A percentile compares a stretch with the other conserved stretches of the same genome.
Evolutionary conservation across 768 basidiomycete genomes (phyloP).

Genomic region (Suillus brevipes): DNA sequence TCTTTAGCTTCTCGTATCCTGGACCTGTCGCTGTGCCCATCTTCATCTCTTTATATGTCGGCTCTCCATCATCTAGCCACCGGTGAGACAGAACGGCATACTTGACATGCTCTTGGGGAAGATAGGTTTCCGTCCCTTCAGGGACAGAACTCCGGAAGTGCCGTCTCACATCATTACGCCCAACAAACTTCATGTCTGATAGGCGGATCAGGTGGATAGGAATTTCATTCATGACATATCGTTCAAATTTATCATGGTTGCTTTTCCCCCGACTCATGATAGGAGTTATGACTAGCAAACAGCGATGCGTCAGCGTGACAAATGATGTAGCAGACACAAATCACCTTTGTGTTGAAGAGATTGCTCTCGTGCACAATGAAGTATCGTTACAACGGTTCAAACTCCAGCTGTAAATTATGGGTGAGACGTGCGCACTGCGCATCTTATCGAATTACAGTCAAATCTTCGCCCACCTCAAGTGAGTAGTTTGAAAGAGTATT

Average conservation of each 20-base stretch:
- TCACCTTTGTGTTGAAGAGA: background rate
- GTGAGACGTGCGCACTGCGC: too few relatives aligned
- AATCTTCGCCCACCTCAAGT: too few relatives aligned
- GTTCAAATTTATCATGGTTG: background rate
- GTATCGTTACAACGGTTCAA: background rate
- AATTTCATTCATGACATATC: slow-evolving; percentile 5
- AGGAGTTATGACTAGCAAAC: background rate
- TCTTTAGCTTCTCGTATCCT: background rate
- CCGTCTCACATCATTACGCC: background rate
- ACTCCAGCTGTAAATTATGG: too few relatives aligned
- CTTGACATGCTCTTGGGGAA: background rate
- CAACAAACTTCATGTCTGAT: background rate
- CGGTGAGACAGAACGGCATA: slow-evolving; percentile 5
- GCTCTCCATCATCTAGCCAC: background rate
- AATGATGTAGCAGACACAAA: background rate
- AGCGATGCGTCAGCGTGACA: background rate
- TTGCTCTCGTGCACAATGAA: background rate
- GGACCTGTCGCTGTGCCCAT: background rate
- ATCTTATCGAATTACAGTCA: too few relatives aligned
- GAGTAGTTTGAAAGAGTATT: too few relatives aligned
- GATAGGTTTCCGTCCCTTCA: background rate
- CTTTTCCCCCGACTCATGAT: background rate
- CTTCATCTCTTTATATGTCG: background rate
- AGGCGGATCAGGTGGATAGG: background rate
- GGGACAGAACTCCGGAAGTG: background rate